Conservation (phyloP, 306 rosid genomes). For the Delonix regia region DNA sequence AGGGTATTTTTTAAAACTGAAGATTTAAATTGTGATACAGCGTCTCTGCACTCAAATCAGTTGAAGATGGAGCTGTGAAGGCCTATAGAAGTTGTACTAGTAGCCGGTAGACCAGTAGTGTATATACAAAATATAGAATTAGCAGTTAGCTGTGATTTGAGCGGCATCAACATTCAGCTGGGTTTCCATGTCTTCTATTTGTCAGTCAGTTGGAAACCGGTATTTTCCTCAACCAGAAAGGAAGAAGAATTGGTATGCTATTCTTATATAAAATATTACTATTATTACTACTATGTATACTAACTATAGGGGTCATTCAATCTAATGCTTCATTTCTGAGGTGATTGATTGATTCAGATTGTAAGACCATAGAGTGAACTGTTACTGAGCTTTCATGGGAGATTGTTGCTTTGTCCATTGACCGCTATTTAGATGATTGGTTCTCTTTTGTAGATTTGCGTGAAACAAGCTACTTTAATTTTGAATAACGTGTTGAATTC, state of each 20-base stretch:
- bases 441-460: slow-evolving; percentile 26
- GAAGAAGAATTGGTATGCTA: slow-evolving; percentile 54
- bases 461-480: slow-evolving; percentile 20
- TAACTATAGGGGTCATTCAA: slow-evolving; percentile 58
- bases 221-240: slow-evolving; percentile 56
- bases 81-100: slow-evolving; percentile 42
- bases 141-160: slow-evolving; percentile 64
- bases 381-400: slow-evolving; percentile 37
- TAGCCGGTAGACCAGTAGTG: slow-evolving; percentile 64
- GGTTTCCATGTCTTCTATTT: slow-evolving; percentile 58
- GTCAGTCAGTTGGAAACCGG: slow-evolving; percentile 51
- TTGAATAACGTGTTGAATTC: slow-evolving; percentile 5
- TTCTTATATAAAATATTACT: slow-evolving; percentile 48
- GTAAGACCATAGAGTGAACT: slow-evolving; percentile 59
- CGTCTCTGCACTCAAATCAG: slow-evolving; percentile 75
- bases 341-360: slow-evolving; percentile 56
- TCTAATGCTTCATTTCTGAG: slow-evolving; percentile 51
- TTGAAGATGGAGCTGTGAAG: slow-evolving; percentile 92
- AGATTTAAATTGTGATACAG: slow-evolving; percentile 52
- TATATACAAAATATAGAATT: slow-evolving; percentile 73
- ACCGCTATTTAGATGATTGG: slow-evolving; percentile 37
- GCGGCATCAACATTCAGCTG: slow-evolving; percentile 48
- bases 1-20: slow-evolving; percentile 23
- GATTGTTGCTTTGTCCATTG: slow-evolving; percentile 41
- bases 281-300: slow-evolving; percentile 47